Conservation (phyloP, 192 early-diverging fungal genomes). For the Linnemannia elongata region DNA sequence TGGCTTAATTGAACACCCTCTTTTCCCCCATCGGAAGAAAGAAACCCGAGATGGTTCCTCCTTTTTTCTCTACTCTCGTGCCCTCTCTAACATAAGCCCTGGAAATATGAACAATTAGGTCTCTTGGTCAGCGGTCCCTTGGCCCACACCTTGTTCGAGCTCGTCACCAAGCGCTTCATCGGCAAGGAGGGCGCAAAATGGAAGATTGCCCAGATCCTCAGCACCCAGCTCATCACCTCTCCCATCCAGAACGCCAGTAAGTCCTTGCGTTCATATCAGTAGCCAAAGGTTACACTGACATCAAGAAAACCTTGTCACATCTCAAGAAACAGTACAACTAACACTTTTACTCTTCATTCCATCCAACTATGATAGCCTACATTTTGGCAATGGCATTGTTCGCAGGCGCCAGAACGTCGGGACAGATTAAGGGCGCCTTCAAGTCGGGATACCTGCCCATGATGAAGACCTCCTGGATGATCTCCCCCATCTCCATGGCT, state of each 20-base stretch:
- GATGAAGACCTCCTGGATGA: slow-evolving; percentile 87
- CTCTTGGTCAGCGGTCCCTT: slow-evolving; percentile 86
- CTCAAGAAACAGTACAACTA: not conserved
- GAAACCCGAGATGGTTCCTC: not conserved
- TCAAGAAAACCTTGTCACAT: no score
- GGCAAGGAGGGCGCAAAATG: slow-evolving; percentile 73
- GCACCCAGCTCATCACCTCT: slow-evolving; percentile 82
- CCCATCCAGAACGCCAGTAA: slow-evolving; percentile 89
- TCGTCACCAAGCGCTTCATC: slow-evolving; percentile 80
- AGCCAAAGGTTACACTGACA: no score
- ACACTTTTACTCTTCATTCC: not conserved
- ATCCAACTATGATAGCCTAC: slow-evolving; percentile 68
- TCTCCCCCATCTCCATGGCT: slow-evolving; percentile 84
- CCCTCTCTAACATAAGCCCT: no score
- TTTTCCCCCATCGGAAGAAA: not conserved
- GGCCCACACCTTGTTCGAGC: slow-evolving; percentile 83
- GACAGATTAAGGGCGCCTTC: slow-evolving; percentile 68
- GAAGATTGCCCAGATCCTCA: slow-evolving; percentile 80
- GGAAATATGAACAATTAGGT: slow-evolving; percentile 55
- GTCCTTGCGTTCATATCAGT: not conserved
- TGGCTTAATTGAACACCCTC: not conserved
- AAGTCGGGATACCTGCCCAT: slow-evolving; percentile 74
- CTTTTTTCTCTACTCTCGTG: not conserved
- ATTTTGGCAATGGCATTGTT: slow-evolving; percentile 87
- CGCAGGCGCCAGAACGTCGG: slow-evolving; percentile 74